Conservation (phyloP, 305 asterid genomes). For the Fraxinus greggii region DNA sequence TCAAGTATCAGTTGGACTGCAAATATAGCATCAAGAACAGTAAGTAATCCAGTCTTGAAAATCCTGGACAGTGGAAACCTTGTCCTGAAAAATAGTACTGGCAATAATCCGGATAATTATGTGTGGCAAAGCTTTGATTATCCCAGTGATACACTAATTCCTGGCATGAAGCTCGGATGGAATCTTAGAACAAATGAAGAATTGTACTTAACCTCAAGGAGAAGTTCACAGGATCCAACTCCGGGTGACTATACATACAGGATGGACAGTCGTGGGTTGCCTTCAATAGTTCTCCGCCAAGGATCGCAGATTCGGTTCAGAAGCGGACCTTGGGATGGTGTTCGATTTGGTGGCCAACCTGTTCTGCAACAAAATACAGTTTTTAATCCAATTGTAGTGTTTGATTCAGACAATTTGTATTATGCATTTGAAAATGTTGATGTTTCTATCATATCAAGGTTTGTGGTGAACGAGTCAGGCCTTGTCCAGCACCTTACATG, state of each 20-base stretch:
- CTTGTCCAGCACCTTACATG: constrained; percentile 21
- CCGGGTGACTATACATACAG: constrained; percentile 25
- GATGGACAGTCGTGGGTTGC: constrained; percentile 26
- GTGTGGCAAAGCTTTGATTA: constrained; percentile 46
- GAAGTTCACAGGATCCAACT: constrained; percentile 31
- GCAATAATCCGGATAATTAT: constrained; percentile 4
- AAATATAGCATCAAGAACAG: constrained; percentile 9
- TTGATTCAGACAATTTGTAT: background rate
- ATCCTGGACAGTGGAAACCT: constrained; percentile 41
- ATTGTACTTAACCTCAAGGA: constrained; percentile 39
- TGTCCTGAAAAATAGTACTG: constrained; percentile 15
- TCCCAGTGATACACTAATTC: constrained; percentile 39
- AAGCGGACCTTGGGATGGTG: constrained; percentile 48
- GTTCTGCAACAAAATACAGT: constrained; percentile 21
- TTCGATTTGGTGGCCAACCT: constrained; percentile 26
- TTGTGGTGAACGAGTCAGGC: constrained; percentile 27
- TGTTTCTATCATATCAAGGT: constrained; percentile 23
- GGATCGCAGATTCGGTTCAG: constrained; percentile 28
- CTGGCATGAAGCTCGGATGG: constrained; percentile 41
- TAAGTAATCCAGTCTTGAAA: constrained; percentile 25
- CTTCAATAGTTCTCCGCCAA: constrained; percentile 25
- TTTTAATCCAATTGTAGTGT: constrained; percentile 22
- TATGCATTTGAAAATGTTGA: constrained; percentile 20
- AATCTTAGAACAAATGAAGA: constrained; percentile 26
- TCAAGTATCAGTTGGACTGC: constrained; percentile 27